phyloP scores from a whole-genome alignment of 306 rosid species.

The Cucumis cinereus region DNA sequence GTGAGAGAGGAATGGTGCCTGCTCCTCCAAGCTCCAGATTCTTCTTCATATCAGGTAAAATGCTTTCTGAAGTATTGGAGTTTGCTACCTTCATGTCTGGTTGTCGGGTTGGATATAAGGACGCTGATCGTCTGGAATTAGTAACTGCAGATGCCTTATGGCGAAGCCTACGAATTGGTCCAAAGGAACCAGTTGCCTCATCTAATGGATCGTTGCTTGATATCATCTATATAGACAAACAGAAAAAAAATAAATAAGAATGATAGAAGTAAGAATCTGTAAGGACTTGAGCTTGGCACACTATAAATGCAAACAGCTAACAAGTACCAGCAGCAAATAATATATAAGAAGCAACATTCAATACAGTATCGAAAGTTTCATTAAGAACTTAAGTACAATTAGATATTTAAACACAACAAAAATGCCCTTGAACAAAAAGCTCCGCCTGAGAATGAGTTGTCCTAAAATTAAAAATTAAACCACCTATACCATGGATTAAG shows the following conservation, averaged over 20 bases:
- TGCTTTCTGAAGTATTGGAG: slow-evolving; percentile 23
- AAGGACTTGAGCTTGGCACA: background rate
- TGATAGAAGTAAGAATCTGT: background rate
- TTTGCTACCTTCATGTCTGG: slow-evolving; percentile 16
- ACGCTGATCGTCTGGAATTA: slow-evolving; percentile 30
- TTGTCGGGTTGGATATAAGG: slow-evolving; percentile 21
- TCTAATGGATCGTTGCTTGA: slow-evolving; percentile 30
- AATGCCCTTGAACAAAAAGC: background rate
- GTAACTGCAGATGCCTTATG: slow-evolving; percentile 34
- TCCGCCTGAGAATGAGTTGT: background rate
- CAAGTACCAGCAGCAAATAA: background rate
- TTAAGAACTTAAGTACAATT: background rate
- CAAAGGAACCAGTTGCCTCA: slow-evolving; percentile 52
- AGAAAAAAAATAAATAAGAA: background rate
- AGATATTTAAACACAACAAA: background rate
- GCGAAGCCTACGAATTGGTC: slow-evolving; percentile 55
- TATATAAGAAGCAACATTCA: background rate
- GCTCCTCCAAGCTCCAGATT: slow-evolving; percentile 27
- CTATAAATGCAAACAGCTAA: background rate
- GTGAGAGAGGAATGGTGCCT: slow-evolving; percentile 16
- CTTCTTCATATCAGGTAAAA: slow-evolving; percentile 23
- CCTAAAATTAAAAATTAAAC: background rate
- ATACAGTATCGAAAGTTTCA: background rate
- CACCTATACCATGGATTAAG: background rate
- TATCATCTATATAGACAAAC: slow-evolving; percentile 26